Evolutionary conservation across 176 grass and related monocot species (phyloP).

Genomic region (barley (Hordeum vulgare)): MorexV3_pseudomolecules_assembly NC_058518.1:456779533-456780032

Average conservation of each 20-base stretch:
- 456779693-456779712: slow-evolving; percentile 49
- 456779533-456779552: slow-evolving; percentile 60
- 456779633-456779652: slow-evolving; percentile 42
- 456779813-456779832: too few species aligned
- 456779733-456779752: slow-evolving; percentile 60
- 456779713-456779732: slow-evolving; percentile 62
- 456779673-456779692: slow-evolving; percentile 57
- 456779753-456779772: slow-evolving; percentile 48
- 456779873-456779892: background rate
- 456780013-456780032: background rate
- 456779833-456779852: background rate
- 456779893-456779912: background rate
- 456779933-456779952: background rate
- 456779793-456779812: slow-evolving; percentile 40
- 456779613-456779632: background rate
- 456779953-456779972: background rate
- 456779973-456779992: background rate
- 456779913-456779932: background rate
- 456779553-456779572: slow-evolving; percentile 70
- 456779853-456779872: background rate
- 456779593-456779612: slow-evolving; percentile 16
- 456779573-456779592: slow-evolving; percentile 62
- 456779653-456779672: slow-evolving; percentile 62
- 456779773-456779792: slow-evolving; percentile 37
- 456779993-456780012: background rate